Base-by-base conservation (phyloP, 2,329 filamentous ascomycete genomes). In the Niveomyces coronatus region DNA sequence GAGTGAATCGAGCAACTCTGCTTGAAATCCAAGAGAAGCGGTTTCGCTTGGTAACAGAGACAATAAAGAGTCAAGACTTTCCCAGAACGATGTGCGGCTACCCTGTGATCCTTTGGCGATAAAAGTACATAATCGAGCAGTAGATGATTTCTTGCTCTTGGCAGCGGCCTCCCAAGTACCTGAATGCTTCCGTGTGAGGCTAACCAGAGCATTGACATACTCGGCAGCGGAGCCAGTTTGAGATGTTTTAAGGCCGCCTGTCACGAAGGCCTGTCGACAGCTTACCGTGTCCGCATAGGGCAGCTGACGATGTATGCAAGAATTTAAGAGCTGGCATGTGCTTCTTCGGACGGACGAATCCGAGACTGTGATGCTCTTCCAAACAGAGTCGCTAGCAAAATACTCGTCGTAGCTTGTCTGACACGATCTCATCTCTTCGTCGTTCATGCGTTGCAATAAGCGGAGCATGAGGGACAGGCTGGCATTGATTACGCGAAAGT, bases 71-170 rank as follows among this genome's bases (percentile, higher is more conserved):
- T 71, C 66, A 22, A 94, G 55, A 13, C 72, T 74, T 18, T 68
- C 59, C 91, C 91, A 98, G 53, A 80, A 94, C 9, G 69, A 71
- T 4, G 69, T 61, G 0, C 76, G 66, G 3, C 82, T 82, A n/a
- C 78, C 75, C 51, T 95, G 85, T 0, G 89, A 94, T 3, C 91
- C 89, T 49, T 79, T 84, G 44, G 83, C 79, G 6, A 96, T 64
- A 48, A 93, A 91, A 8, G 76, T 65, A 35, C 74, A 71, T 4
- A 98, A 58, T 16, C 80, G 62, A 4, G 64, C 62, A 2, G 73
- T 47, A 0, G 74, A 66, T 2, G 71, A 60, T 40, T 70, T 74
- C 45, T 76, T 73, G n/a, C 63, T 63, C 13, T 52, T 48, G 4
- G 68, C 42, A 57, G 71, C 66, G 20, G 41, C 22, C 1, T 77